phyloP scores from a whole-genome alignment of 768 basidiomycete species.

The Boletus tomentosulus region DNA sequence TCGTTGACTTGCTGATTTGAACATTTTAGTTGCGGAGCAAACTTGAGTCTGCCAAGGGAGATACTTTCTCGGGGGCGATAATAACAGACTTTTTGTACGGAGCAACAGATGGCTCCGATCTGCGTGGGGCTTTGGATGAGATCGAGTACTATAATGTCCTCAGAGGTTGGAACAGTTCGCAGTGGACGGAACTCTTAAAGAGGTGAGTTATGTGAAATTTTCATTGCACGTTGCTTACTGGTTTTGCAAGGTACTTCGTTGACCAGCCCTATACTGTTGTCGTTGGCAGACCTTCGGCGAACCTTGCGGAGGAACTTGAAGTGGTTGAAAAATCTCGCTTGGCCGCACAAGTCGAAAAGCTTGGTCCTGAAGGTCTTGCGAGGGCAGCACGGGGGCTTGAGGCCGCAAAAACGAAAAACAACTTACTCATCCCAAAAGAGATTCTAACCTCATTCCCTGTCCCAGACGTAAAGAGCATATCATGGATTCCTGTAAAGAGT shows the following conservation, averaged over 20 bases:
- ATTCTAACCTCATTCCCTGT: slow-evolving; percentile 85
- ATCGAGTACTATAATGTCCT: slow-evolving; percentile 66
- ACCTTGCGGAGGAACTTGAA: slow-evolving; percentile 75
- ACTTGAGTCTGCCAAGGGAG: slow-evolving; percentile 79
- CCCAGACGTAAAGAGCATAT: slow-evolving; percentile 84
- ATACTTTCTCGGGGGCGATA: slow-evolving; percentile 68
- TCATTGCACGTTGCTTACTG: slow-evolving; percentile 8
- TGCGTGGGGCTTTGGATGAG: slow-evolving; percentile 71
- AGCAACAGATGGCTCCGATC: slow-evolving; percentile 72
- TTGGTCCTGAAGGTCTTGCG: slow-evolving; percentile 81
- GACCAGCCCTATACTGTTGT: slow-evolving; percentile 71
- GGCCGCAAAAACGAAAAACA: slow-evolving; percentile 83
- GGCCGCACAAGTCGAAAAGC: slow-evolving; percentile 55
- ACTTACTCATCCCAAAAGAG: slow-evolving; percentile 72
- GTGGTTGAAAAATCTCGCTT: slow-evolving; percentile 76
- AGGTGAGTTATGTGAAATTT: slow-evolving; percentile 46
- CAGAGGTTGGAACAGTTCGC: slow-evolving; percentile 62
- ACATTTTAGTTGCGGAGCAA: slow-evolving; percentile 68
- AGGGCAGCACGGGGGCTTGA: slow-evolving; percentile 65
- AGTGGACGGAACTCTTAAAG: slow-evolving; percentile 75
- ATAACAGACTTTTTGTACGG: slow-evolving; percentile 89
- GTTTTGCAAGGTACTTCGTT: slow-evolving; percentile 64
- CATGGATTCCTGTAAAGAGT: slow-evolving; percentile 82
- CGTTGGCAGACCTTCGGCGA: slow-evolving; percentile 83
- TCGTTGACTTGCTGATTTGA: slow-evolving; percentile 1